Base-by-base conservation (phyloP, 352 stramenopile species). In the Albugo laibachii region DNA sequence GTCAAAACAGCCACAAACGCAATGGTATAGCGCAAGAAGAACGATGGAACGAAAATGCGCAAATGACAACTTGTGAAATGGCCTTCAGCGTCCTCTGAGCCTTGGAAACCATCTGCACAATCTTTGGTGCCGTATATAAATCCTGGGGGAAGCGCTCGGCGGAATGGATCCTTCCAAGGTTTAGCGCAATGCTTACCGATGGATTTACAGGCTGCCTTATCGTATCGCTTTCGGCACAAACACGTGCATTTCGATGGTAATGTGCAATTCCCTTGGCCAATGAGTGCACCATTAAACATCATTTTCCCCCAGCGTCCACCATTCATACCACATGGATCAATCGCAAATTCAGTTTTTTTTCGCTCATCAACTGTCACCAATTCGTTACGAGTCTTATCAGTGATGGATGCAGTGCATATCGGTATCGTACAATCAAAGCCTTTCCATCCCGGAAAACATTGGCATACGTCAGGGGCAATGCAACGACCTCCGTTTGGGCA, bases 401-500 rank as follows among this genome's bases (percentile, higher is more conserved):
- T 76, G 21, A 79, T 47, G 14, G 48, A 51, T 36, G 64, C 63
- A 19, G 38, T 43, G 48, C 93, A 98, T 4, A 97, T 70, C 1
- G 93, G 94, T 31, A 70, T 83, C 45, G 60, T 65, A 62, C 93
- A 98, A 58, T 97, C 93, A 52, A 94, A 97, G 12, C 93, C 93
- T 12, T 62, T 82, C 92, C 93, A 98, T 5, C 88, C 92, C 35
- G 80, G 58, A 0, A 86, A 74, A 63, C 93, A 98, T 15, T 70
- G 48, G 52, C 93, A 98, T 34, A 87, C 53, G 53, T 96, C 88
- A 0, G 88, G 88, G 0, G 65, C 76, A 12, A 92, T 66, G 46
- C 93, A 98, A 5, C 82, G 68, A 20, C 93, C 93, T 31, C 83
- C 84, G 53, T 98, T 98, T 31, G 75, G 67, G 62, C 93, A 98